phyloP scores from a whole-genome alignment of 768 basidiomycete genomes.

The Calvatia gigantea region DNA sequence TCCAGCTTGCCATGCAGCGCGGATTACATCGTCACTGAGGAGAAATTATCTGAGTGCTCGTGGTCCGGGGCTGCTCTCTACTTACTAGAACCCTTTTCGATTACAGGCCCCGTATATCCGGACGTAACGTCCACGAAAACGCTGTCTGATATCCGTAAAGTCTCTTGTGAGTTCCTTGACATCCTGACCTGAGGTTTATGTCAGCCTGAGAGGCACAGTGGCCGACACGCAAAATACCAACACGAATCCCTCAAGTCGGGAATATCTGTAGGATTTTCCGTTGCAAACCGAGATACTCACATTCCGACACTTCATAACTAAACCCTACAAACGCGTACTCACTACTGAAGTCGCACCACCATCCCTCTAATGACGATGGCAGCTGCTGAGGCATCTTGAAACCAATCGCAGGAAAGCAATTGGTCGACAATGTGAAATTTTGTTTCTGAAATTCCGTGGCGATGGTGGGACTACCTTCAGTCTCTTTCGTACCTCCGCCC shows the following conservation, averaged over 20 bases:
- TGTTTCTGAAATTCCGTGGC: background rate
- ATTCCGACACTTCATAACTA: slow-evolving; percentile 69
- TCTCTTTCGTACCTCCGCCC: too few relatives aligned
- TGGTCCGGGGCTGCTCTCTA: background rate
- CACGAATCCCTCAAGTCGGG: too few relatives aligned
- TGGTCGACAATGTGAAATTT: too few relatives aligned
- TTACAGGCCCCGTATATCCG: slow-evolving; percentile 52
- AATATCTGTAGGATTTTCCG: too few relatives aligned
- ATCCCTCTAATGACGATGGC: slow-evolving; percentile 42
- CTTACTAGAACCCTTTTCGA: slow-evolving; percentile 43
- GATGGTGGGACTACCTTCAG: too few relatives aligned
- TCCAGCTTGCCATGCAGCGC: slow-evolving; percentile 66
- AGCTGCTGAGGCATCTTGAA: slow-evolving; percentile 53
- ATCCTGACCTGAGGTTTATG: slow-evolving; percentile 49
- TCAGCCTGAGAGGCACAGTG: background rate
- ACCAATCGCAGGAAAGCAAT: slow-evolving; percentile 38
- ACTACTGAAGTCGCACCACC: slow-evolving; percentile 62
- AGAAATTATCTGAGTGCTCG: background rate
- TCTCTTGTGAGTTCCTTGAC: slow-evolving; percentile 43
- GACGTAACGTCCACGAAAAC: slow-evolving; percentile 64
- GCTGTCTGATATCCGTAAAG: slow-evolving; percentile 56
- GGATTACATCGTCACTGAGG: slow-evolving; percentile 50
- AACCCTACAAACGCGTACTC: slow-evolving; percentile 80
- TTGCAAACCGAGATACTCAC: slow-evolving; percentile 37
- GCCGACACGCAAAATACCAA: background rate